phyloP scores from a whole-genome alignment of 23 red algal genomes.

The Chondrus crispus region DNA sequence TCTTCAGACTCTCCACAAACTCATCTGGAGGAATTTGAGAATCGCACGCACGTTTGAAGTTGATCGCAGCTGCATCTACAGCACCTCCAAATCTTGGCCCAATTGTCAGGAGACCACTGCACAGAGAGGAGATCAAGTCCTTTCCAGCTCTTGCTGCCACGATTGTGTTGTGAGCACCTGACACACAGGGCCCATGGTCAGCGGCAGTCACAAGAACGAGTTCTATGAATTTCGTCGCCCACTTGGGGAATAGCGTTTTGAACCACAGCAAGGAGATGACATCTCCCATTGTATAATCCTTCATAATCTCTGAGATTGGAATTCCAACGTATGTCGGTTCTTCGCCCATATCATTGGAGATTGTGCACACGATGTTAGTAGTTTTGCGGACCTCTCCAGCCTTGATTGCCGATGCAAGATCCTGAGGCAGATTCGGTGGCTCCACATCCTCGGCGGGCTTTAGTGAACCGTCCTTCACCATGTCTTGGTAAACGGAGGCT shows the following conservation, averaged over 20 bases:
- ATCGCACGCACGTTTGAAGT: slow-evolving; percentile 87
- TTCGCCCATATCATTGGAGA: slow-evolving; percentile 94
- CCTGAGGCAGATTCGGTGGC: slow-evolving; percentile 84
- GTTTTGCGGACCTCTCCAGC: slow-evolving; percentile 87
- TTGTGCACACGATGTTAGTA: slow-evolving; percentile 98
- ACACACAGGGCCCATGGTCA: slow-evolving; percentile 96
- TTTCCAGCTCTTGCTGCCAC: slow-evolving; percentile 93
- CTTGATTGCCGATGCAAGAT: slow-evolving; percentile 80
- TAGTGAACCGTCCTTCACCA: slow-evolving; percentile 60
- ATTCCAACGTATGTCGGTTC: slow-evolving; percentile 87
- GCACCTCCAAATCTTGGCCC: slow-evolving; percentile 98
- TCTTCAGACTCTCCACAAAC: slow-evolving; percentile 94
- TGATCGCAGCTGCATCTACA: slow-evolving; percentile 93
- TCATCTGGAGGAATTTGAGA: slow-evolving; percentile 69
- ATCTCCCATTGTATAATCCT: slow-evolving; percentile 83
- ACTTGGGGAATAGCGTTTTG: slow-evolving; percentile 91
- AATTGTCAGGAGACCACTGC: slow-evolving; percentile 96
- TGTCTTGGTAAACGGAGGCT: slow-evolving; percentile 41
- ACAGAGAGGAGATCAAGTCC: slow-evolving; percentile 89
- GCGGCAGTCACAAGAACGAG: slow-evolving; percentile 93
- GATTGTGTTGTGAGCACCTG: slow-evolving; percentile 98
- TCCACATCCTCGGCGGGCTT: slow-evolving; percentile 60
- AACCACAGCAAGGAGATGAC: slow-evolving; percentile 98
- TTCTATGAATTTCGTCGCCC: slow-evolving; percentile 97
- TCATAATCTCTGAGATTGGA: slow-evolving; percentile 91